phyloP scores from a whole-genome alignment of 306 rosid genomes.

The Ammopiptanthus mongolicus region DNA sequence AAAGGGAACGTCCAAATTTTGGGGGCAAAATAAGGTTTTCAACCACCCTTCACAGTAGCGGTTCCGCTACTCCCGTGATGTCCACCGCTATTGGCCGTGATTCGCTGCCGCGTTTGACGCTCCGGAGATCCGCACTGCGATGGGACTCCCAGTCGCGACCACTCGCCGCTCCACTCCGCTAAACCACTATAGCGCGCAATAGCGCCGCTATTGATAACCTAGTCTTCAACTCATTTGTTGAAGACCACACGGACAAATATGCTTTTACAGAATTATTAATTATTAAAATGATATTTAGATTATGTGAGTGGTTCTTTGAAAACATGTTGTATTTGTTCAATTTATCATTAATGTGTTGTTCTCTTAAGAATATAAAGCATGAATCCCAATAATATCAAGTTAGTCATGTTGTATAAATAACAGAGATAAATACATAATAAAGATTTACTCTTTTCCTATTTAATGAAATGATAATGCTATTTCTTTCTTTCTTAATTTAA shows the following conservation, averaged over 20 bases:
- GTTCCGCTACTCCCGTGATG: too few relatives aligned
- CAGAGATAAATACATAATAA: not conserved
- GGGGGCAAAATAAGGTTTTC: too few relatives aligned
- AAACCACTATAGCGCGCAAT: too few relatives aligned
- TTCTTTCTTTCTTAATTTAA: not conserved
- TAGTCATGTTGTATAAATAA: not conserved
- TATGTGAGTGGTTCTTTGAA: not conserved
- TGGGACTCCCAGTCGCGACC: too few relatives aligned
- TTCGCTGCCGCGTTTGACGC: too few relatives aligned
- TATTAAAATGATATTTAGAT: not conserved
- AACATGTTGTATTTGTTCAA: not conserved
- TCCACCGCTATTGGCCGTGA: too few relatives aligned
- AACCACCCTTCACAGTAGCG: too few relatives aligned
- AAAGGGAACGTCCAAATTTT: too few relatives aligned
- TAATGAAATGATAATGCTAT: not conserved
- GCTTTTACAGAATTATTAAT: not conserved
- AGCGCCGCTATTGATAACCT: too few relatives aligned
- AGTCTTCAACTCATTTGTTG: not conserved
- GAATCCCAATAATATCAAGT: not conserved
- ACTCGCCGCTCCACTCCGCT: too few relatives aligned
- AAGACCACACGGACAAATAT: not conserved
- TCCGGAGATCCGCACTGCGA: too few relatives aligned
- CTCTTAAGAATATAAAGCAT: not conserved
- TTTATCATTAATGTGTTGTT: not conserved
- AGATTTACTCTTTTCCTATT: not conserved